Conservation (phyloP, 2,329 filamentous ascomycete species). For the Fonsecaea erecta region DNA sequence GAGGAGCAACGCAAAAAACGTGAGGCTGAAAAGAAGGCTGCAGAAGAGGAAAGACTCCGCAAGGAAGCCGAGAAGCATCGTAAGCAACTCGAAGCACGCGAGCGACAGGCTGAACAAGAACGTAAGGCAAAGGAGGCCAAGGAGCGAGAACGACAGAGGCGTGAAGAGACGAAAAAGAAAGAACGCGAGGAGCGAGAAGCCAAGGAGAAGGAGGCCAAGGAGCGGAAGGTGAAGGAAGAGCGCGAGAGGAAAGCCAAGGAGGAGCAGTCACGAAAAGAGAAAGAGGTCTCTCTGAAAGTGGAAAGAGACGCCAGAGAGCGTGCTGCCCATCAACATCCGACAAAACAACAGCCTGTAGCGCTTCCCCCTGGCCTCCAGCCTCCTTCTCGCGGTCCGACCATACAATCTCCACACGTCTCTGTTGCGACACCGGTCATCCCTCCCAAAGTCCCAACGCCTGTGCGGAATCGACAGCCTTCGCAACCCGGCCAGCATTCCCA, state of each 20-base stretch:
- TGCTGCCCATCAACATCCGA: conserved; percentile 29
- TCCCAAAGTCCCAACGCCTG: conserved; percentile 82
- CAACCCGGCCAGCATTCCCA: conserved; percentile 79
- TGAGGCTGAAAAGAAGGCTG: conserved; percentile 85
- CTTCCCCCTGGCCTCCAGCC: conserved; percentile 59
- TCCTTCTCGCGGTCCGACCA: conserved; percentile 56
- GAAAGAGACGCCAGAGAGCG: conserved; percentile 57
- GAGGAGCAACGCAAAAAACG: conserved; percentile 92
- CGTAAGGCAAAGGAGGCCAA: conserved; percentile 80
- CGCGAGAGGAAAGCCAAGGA: conserved; percentile 61
- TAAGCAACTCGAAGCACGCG: conserved; percentile 79
- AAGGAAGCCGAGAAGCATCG: conserved; percentile 86
- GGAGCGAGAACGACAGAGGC: conserved; percentile 78
- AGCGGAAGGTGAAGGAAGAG: conserved; percentile 65
- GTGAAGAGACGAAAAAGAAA: conserved; percentile 74
- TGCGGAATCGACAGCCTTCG: conserved; percentile 74
- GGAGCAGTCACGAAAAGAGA: conserved; percentile 60
- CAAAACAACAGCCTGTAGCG: conserved; percentile 42
- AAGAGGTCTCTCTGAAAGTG: conserved; percentile 56
- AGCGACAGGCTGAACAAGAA: conserved; percentile 82
- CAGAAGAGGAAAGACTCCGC: conserved; percentile 81
- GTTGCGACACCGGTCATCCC: conserved; percentile 80
- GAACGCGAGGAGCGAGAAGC: conserved; percentile 65
- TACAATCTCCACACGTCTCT: conserved; percentile 78
- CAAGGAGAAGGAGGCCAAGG: conserved; percentile 76